These are phyloP conservation scores for Cyclotella sp. DNA, from an alignment of 108 stramenopile genomes.

Conservation along the genomic window DNA sequence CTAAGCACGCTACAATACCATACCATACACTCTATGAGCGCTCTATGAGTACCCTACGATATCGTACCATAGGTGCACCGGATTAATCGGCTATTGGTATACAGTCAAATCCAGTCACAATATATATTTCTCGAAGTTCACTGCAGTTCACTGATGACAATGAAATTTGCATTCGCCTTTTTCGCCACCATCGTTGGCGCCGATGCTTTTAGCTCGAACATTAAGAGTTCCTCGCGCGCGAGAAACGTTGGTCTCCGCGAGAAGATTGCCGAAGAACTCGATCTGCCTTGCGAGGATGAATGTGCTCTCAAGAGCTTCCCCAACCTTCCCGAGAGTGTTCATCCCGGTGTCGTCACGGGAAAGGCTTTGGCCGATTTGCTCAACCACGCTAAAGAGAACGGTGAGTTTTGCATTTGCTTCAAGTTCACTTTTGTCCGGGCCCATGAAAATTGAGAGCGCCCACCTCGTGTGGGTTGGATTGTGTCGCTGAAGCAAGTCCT, in stretches of 20 bases:
- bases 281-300: conserved; percentile 81
- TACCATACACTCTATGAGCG: too few species aligned
- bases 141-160: neutral
- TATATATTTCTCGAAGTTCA: neutral
- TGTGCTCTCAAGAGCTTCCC: conserved; percentile 76
- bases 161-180: conserved; percentile 38
- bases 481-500: too few species aligned
- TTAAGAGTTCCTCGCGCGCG: conserved; percentile 26
- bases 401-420: conserved; percentile 85
- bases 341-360: conserved; percentile 93
- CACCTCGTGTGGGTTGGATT: conserved; percentile 12
- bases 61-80: neutral
- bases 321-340: conserved; percentile 80
- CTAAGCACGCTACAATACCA: too few species aligned
- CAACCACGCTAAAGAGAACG: conserved; percentile 85
- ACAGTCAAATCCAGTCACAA: too few species aligned
- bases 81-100: neutral
- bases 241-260: conserved; percentile 33
- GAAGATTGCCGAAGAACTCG: conserved; percentile 64
- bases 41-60: neutral
- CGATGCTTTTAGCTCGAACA: conserved; percentile 27
- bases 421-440: conserved; percentile 76
- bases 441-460: conserved; percentile 83
- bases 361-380: conserved; percentile 86
- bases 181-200: conserved; percentile 39